Evolutionary conservation across 768 basidiomycete species (phyloP), one percentile per base, ranked within the genome.

Genomic region (Punctularia strigosozonata): DNA sequence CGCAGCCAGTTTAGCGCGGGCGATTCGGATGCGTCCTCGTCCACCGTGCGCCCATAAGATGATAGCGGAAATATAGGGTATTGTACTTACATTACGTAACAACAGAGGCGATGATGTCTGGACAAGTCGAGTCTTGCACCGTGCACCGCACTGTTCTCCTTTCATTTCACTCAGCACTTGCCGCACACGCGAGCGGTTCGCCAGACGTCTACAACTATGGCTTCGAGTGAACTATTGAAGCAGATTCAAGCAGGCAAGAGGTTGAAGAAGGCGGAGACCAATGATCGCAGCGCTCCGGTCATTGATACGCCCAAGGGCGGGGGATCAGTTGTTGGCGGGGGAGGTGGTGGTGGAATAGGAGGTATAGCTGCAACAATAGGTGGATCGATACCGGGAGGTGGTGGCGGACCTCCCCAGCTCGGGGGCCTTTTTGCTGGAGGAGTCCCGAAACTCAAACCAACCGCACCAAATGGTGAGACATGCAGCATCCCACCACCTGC

Each of bases 391-490:
- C 46, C 49, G 2, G 46, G 54, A 6, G 53, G 42, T 21, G 63
- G 57, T 5, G 61, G 53, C n/a, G 77, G 68, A 5, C 77, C 88
- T 20, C 85, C 87, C 19, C 88, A 91, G 56, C 63, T 92, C 4
- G 90, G 77, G 23, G 80, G 75, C 2, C 59, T 95, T 8, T 92
- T 95, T 52, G 88, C 90, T 32, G 89, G 87, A 13, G 90, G 91
- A 1, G 77, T 94, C 66, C 91, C 91, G 4, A 91, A 85, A 54
- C 55, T 94, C 51, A 92, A 82, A 64, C 75, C 87, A 32, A 71
- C 82, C n/a, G 83, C 77, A n/a, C n/a, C n/a, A n/a, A n/a, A n/a
- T n/a, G n/a, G n/a, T n/a, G n/a, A n/a, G n/a, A n/a, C n/a, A n/a
- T n/a, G n/a, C n/a, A n/a, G n/a, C n/a, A n/a, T n/a, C n/a, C n/a